Conservation (phyloP, 148 eudicot genomes). For the Polygonum aviculare region DNA sequence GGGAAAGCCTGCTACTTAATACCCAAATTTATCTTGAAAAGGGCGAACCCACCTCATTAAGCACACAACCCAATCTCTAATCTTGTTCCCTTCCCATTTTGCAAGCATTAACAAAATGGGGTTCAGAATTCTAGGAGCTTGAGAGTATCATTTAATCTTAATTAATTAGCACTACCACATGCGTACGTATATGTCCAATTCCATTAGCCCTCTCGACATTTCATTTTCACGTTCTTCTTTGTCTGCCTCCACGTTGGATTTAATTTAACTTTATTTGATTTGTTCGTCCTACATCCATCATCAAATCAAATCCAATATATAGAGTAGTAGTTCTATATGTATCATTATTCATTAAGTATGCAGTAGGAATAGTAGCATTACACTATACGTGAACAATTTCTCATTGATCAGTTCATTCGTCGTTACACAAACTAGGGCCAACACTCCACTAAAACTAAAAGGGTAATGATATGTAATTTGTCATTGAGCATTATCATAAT, state of each 20-base stretch:
- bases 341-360: too few species aligned
- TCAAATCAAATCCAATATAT: neutral
- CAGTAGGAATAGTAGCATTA: too few species aligned
- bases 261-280: neutral
- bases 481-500: too few species aligned
- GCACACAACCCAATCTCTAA: constrained; percentile 6
- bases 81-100: neutral
- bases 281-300: neutral
- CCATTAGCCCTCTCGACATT: neutral
- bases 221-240: neutral
- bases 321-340: too few species aligned
- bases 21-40: constrained; percentile 1
- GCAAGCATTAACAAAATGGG: neutral
- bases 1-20: neutral
- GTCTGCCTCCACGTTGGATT: neutral
- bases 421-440: neutral
- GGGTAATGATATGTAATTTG: too few species aligned
- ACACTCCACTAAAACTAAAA: too few species aligned
- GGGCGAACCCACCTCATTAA: neutral
- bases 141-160: too few species aligned
- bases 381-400: neutral
- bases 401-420: too few species aligned
- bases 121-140: constrained; percentile 4
- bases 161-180: too few species aligned
- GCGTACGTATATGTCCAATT: neutral